Evolutionary conservation across 805 yeast genomes (phyloP).

Genomic region (Candida sakaeoensis): DNA sequence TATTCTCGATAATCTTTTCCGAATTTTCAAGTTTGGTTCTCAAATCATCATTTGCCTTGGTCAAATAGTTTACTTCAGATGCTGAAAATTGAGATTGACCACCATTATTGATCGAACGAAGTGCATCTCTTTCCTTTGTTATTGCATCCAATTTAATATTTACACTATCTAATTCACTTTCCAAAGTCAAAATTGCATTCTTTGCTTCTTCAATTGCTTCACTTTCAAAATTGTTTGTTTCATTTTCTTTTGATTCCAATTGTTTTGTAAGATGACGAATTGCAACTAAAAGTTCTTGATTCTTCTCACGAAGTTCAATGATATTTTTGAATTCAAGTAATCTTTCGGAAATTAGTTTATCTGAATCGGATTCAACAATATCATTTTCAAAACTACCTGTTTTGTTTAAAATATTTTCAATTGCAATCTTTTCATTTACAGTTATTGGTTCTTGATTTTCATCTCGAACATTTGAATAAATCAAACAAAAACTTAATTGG

Average conservation of each 20-base stretch:
- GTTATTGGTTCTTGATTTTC: constrained; percentile 60
- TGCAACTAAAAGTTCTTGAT: constrained; percentile 64
- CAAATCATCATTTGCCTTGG: constrained; percentile 27
- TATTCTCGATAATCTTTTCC: constrained; percentile 31
- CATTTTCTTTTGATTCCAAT: constrained; percentile 61
- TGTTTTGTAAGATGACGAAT: constrained; percentile 70
- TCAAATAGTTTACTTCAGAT: constrained; percentile 21
- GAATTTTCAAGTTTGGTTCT: constrained; percentile 30
- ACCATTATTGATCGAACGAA: constrained; percentile 28
- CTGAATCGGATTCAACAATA: constrained; percentile 67
- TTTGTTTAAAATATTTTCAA: constrained; percentile 49
- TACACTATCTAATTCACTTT: constrained; percentile 52
- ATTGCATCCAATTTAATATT: constrained; percentile 52
- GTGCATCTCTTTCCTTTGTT: constrained; percentile 67
- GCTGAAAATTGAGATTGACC: constrained; percentile 10
- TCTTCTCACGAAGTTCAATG: constrained; percentile 67
- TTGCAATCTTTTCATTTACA: constrained; percentile 58
- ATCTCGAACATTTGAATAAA: constrained; percentile 58
- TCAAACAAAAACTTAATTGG: constrained; percentile 73
- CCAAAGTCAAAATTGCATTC: constrained; percentile 61
- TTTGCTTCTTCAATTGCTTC: constrained; percentile 59
- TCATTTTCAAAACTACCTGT: constrained; percentile 27
- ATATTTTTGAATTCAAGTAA: constrained; percentile 67
- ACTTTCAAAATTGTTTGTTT: constrained; percentile 39
- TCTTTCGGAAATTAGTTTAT: constrained; percentile 64